These are phyloP conservation scores for Tetracladium setigerum DNA, from an alignment of 495 filamentous ascomycete genomes.

Conservation along the genomic window DNA sequence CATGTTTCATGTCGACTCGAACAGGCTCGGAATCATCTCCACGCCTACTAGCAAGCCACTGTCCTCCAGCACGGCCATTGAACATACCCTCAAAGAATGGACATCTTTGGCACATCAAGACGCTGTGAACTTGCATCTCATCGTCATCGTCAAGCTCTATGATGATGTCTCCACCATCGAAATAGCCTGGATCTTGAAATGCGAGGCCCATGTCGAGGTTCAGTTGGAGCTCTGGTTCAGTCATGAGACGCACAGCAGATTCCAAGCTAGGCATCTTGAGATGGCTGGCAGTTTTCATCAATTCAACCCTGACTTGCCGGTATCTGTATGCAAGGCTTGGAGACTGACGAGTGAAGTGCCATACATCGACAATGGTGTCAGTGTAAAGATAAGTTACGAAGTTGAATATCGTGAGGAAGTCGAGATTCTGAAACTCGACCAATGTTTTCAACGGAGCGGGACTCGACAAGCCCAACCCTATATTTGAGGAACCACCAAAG, in stretches of 20 bases:
- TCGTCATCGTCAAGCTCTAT: conserved; percentile 60
- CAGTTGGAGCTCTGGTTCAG: conserved; percentile 51
- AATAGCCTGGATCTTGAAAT: conserved; percentile 57
- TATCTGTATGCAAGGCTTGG: conserved; percentile 58
- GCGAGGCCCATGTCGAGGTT: conserved; percentile 61
- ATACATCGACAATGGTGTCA: conserved; percentile 74
- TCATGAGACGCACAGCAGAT: conserved; percentile 66
- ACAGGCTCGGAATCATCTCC: conserved; percentile 42
- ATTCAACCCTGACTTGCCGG: conserved; percentile 69
- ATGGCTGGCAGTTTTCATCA: conserved; percentile 68
- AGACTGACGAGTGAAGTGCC: conserved; percentile 62
- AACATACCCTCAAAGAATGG: conserved; percentile 92
- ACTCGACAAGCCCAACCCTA: not conserved
- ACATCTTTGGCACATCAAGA: conserved; percentile 72
- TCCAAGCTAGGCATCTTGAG: conserved; percentile 64
- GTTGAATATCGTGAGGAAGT: conserved; percentile 60
- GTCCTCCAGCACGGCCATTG: conserved; percentile 71
- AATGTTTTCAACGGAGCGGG: not conserved
- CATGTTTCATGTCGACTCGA: conserved; percentile 76
- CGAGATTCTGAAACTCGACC: conserved; percentile 34
- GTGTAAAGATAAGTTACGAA: conserved; percentile 74
- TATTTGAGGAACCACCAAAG: conserved; percentile 2
- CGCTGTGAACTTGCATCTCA: conserved; percentile 63
- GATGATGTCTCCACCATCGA: conserved; percentile 65
- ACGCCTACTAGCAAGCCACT: conserved; percentile 72